Evolutionary conservation across 2,329 filamentous ascomycete species (phyloP), one percentile per base, ranked within the genome.

Genomic region (Myrmaecium sp.): DNA sequence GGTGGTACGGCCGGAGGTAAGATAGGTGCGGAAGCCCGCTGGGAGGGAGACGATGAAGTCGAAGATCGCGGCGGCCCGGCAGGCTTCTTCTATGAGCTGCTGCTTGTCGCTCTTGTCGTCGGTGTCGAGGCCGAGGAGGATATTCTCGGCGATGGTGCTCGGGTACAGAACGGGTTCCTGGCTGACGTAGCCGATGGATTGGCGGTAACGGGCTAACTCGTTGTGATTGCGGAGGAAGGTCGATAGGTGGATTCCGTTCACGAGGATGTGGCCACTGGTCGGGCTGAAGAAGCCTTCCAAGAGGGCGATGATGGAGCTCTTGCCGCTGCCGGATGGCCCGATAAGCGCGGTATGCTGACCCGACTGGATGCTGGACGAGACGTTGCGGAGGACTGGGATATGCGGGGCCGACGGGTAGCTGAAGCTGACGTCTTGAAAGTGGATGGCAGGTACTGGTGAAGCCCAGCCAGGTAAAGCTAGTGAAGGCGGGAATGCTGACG

Each of bases 21-120:
- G 44, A n/a, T n/a, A n/a, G 0, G 64, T 69, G 18, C 43, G 36
- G 28, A 64, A 58, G 0, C 62, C 62, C 21, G 65, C 57, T 0
- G 64, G 62, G 0, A 69, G 50, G 0, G 58, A 63, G 12, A 45
- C 42, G 25, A 68, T 58, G 37, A 67, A 68, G 23, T 64, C 58
- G 29, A 61, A 52, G 19, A 64, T 64, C 30, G 66, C 60, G 2
- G 63, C 60, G 31, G 64, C 53, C 7, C 51, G 49, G 36, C 60
- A 64, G 5, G 59, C 62, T 32, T 57, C 44, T 3, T 55, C 36
- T 6, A 66, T 46, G n/a, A n/a, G n/a, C n/a, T n/a, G n/a, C 21
- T 52, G 40, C 4, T 60, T 54, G 0, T 59, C 51, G 0, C 47
- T 43, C 4, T 40, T 36, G 7, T 32, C 26, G 2, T 38, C 43